A percentile compares a stretch with the other conserved stretches of the same genome.
phyloP scores from a whole-genome alignment of 495 filamentous ascomycete genomes.

The Astrothelium subdiscretum region DNA sequence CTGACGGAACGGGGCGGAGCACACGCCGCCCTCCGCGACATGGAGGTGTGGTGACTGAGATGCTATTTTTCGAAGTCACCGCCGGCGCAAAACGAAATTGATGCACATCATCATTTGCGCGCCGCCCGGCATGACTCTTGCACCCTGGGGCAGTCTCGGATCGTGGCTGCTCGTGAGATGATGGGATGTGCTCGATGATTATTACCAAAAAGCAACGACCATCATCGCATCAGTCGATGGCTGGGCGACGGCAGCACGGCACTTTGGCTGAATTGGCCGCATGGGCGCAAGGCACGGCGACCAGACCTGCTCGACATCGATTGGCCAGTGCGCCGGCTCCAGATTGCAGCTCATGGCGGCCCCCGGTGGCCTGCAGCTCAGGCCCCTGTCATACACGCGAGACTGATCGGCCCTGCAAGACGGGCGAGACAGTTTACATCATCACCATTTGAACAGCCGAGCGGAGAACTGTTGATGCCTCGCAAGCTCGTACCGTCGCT shows the following conservation, averaged over 20 bases:
- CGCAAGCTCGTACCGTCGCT: background rate
- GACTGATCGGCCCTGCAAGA: background rate
- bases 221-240: background rate
- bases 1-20: slow-evolving; percentile 3
- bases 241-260: no score
- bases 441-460: background rate
- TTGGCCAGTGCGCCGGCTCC: background rate
- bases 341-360: background rate
- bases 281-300: no score
- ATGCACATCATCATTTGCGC: background rate
- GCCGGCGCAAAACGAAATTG: background rate
- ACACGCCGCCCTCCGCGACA: background rate
- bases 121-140: background rate
- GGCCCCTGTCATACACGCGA: slow-evolving; percentile 1
- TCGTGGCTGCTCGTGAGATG: no score
- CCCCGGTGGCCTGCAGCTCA: no score
- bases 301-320: background rate
- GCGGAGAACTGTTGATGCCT: no score
- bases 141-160: no score
- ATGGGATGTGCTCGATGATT: no score
- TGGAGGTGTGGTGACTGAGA: background rate
- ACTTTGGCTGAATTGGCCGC: no score
- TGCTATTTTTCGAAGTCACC: background rate
- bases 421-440: background rate
- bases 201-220: no score